A percentile compares a stretch with the other conserved stretches of the same genome.
Evolutionary conservation across 2,329 filamentous ascomycete species (phyloP).

Genomic region (Helotiales sp.): DNA sequence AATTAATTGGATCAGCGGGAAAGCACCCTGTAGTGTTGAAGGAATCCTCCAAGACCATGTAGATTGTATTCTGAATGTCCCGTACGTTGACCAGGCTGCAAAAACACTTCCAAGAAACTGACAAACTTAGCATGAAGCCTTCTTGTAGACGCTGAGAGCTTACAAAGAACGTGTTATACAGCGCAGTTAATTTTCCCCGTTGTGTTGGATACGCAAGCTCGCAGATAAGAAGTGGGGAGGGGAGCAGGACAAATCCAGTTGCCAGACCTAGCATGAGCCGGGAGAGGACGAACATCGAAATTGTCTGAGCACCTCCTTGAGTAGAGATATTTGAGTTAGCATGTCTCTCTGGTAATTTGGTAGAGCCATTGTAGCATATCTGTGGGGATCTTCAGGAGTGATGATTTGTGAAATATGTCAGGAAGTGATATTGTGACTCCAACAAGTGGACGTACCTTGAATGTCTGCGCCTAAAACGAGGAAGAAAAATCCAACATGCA

Average conservation of each 20-base stretch:
- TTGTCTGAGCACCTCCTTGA: slow-evolving; percentile 44
- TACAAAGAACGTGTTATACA: slow-evolving; percentile 9
- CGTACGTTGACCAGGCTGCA: slow-evolving; percentile 50
- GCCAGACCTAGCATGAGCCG: slow-evolving; percentile 47
- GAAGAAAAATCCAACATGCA: slow-evolving; percentile 43
- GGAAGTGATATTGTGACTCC: no score
- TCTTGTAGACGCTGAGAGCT: not conserved
- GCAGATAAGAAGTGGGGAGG: slow-evolving; percentile 45
- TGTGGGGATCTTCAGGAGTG: no score
- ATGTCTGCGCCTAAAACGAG: slow-evolving; percentile 46
- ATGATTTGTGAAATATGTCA: no score
- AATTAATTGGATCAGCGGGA: slow-evolving; percentile 49
- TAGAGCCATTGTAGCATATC: no score
- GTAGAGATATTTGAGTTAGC: no score
- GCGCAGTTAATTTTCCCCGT: slow-evolving; percentile 39
- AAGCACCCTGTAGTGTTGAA: slow-evolving; percentile 46
- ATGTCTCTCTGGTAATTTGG: no score
- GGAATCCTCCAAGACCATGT: slow-evolving; percentile 38
- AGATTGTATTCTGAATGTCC: slow-evolving; percentile 37
- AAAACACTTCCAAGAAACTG: slow-evolving; percentile 47
- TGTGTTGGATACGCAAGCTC: slow-evolving; percentile 47
- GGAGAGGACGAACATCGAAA: slow-evolving; percentile 46
- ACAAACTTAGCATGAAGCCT: not conserved
- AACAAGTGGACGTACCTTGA: no score
- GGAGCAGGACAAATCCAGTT: slow-evolving; percentile 48